Base-by-base conservation (phyloP, 306 rosid species). In the Quercus aquifolioides region DNA sequence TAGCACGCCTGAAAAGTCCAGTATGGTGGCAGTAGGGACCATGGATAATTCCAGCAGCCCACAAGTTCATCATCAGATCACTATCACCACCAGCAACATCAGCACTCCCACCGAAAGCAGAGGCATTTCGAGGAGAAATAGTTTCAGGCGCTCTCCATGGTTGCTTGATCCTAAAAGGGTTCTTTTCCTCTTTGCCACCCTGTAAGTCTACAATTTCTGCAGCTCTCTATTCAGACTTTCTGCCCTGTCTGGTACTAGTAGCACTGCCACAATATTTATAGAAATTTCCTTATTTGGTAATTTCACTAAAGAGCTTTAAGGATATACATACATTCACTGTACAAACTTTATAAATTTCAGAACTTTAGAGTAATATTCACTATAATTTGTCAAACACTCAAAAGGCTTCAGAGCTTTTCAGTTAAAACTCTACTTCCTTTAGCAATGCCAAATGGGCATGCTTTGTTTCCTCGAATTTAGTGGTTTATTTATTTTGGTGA, bases 151-250 rank as follows among this genome's bases (percentile, higher is more conserved):
- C 59, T 76, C 92, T 69, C 81, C 86, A 0, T 89, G 99, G 94
- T 59, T 79, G 59, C 72, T 93, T 74, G 98, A 95, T 58, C 99
- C 99, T 70, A 95, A 88, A 84, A 90, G 90, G 82, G 83, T 95
- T 74, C 96, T 95, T 64, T 79, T 93, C 78, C 74, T 90, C 81
- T 95, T 95, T 84, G 99, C 99, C 82, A 93, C 97, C 33, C 73
- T 95, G 99, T 95, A 86, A 86, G 97, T 60, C 75, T 41, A 57
- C 10, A 73, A 2, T 60, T 38, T 55, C 55, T n/a, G 62, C 8
- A 33, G 25, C 49, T 77, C 30, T 43, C 25, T 75, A 11, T 38
- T 38, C n/a, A n/a, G n/a, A n/a, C n/a, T n/a, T n/a, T n/a, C n/a
- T n/a, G n/a, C n/a, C n/a, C n/a, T n/a, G n/a, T n/a, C 46, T 38